Base-by-base conservation (phyloP, 2,329 filamentous ascomycete genomes). In the Thielaviopsis punctulata region DNA sequence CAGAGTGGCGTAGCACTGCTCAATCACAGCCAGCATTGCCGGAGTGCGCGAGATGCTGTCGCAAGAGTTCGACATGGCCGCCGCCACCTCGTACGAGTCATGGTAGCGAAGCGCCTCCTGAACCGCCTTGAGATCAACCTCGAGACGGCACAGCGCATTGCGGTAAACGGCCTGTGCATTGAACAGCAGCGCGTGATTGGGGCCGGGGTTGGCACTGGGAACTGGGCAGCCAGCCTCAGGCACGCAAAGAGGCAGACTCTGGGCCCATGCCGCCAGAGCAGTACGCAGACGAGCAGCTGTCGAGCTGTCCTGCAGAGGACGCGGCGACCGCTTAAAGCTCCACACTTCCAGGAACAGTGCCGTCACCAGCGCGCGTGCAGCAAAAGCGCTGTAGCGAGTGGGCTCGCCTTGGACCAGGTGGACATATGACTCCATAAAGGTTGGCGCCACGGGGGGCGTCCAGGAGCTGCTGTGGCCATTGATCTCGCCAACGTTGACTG, bases 261-360 rank as follows among this genome's bases (percentile, higher is more conserved):
- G 93, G 72, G 96, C 88, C 92, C 92, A 98, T n/a, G 90, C 95
- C 70, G 96, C 90, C 51, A 98, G 73, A 49, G 92, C 92, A 51
- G 95, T 79, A 53, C 92, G 81, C 56, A 98, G 82, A 73, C 95
- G 96, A 76, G 95, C 96, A 69, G 96, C 92, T 3, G 90, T 94
- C 45, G 96, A 90, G 39, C 96, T 89, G 63, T 96, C 90, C 68
- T 96, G 92, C 41, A 96, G 73, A 49, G 90, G 89, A 65, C 96
- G 89, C n/a, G 90, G 90, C 65, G 87, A 95, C 62, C 92, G 86
- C 77, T 95, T 95, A 71, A 96, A 87, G 64, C 95, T 94, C 92
- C 92, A 98, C 2, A 96, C 90, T 66, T 96, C 92, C 48, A 98
- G 76, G 73, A 96, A 98, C 58, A 98, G 74, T 10, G 92, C 90